Evolutionary conservation across 169 alveolate species (phyloP).

Genomic region (Perkinsus marinus): DNA sequence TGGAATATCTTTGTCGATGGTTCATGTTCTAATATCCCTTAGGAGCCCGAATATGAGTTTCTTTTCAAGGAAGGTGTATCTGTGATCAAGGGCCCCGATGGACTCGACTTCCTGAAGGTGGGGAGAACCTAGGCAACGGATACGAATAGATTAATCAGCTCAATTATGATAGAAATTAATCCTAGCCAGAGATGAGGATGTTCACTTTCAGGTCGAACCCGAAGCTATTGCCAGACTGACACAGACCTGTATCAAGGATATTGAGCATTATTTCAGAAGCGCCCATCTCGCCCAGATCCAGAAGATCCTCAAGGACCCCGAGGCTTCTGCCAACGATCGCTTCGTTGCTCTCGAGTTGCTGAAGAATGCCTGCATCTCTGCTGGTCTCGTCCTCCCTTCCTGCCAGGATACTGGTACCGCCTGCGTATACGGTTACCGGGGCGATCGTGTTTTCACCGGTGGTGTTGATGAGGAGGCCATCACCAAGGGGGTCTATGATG

Average conservation of each 20-base stretch:
- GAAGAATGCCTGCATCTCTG: constrained; percentile 53
- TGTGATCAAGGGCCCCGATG: not conserved
- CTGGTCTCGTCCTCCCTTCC: constrained; percentile 59
- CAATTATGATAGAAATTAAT: no score
- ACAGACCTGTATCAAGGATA: not conserved
- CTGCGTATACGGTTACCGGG: constrained; percentile 54
- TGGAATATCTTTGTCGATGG: no score
- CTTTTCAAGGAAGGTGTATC: not conserved
- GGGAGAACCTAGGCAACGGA: not conserved
- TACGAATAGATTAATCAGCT: no score
- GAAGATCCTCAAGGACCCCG: constrained; percentile 45
- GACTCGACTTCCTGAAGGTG: not conserved
- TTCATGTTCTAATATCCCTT: no score
- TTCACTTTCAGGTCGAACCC: not conserved
- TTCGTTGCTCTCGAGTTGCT: constrained; percentile 60
- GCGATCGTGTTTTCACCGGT: constrained; percentile 17
- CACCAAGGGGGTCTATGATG: constrained; percentile 58
- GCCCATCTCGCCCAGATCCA: constrained; percentile 17
- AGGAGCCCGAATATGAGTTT: not conserved
- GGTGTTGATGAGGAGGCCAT: constrained; percentile 45
- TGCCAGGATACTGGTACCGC: constrained; percentile 81
- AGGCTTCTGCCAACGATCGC: constrained; percentile 52
- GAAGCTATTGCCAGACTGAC: not conserved
- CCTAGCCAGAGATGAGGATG: not conserved
- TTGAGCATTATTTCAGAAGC: constrained; percentile 3